Conservation (phyloP, 108 stramenopile genomes). For the Cyclotella sp. region DNA sequence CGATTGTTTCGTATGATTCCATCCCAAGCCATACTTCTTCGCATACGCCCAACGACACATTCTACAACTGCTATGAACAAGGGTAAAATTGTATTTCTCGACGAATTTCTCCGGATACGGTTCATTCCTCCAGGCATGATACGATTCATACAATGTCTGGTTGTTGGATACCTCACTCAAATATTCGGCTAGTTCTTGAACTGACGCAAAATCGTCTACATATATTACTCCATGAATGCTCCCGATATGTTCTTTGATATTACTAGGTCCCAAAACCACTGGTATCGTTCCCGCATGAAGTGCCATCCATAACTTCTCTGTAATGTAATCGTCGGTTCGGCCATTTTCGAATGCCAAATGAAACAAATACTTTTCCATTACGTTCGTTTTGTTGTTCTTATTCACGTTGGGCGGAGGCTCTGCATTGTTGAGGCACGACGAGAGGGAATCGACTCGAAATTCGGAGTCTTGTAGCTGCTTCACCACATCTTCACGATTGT, state of each 20-base stretch:
- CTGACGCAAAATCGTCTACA: constrained; percentile 58
- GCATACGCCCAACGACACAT: constrained; percentile 75
- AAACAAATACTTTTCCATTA: constrained; percentile 66
- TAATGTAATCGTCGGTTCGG: constrained; percentile 70
- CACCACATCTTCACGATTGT: constrained; percentile 66
- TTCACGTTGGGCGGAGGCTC: constrained; percentile 52
- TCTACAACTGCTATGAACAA: constrained; percentile 59
- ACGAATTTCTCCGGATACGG: constrained; percentile 56
- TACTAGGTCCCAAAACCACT: constrained; percentile 69
- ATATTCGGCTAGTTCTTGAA: constrained; percentile 56
- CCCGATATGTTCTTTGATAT: constrained; percentile 71
- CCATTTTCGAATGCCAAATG: constrained; percentile 69
- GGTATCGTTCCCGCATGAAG: constrained; percentile 72
- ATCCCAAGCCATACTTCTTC: constrained; percentile 64
- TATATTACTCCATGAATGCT: constrained; percentile 55
- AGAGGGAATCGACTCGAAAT: constrained; percentile 68
- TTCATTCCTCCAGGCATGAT: constrained; percentile 72
- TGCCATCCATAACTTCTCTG: constrained; percentile 72
- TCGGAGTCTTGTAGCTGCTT: constrained; percentile 31
- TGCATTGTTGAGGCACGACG: constrained; percentile 67
- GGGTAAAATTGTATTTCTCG: constrained; percentile 57
- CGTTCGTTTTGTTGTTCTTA: constrained; percentile 48
- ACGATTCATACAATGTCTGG: constrained; percentile 65
- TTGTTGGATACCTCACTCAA: constrained; percentile 56
- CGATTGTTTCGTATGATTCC: constrained; percentile 55